Percentiles rank a stretch among this genome's conserved stretches.
Conservation (phyloP, 306 rosid genomes). For the Arachis hypogaea region DNA sequence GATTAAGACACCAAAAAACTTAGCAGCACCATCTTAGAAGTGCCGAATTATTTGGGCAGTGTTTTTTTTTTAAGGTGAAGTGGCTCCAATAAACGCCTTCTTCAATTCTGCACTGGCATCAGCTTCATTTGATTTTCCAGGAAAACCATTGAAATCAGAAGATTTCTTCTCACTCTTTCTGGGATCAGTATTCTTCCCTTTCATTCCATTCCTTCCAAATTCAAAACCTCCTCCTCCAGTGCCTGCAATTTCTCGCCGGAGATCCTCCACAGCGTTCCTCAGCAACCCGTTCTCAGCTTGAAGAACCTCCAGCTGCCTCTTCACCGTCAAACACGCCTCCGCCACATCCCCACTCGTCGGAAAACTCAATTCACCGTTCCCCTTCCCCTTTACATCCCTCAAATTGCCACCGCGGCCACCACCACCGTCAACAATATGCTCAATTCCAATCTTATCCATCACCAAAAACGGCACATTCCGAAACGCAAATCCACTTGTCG, state of each 20-base stretch:
- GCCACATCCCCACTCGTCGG: slow-evolving; percentile 54
- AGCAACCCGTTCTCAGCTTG: slow-evolving; percentile 70
- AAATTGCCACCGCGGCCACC: slow-evolving; percentile 41
- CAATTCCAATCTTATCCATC: slow-evolving; percentile 89
- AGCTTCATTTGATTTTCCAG: slow-evolving; percentile 41
- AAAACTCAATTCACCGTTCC: slow-evolving; percentile 3
- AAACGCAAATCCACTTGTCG: slow-evolving; percentile 50
- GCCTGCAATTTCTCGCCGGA: slow-evolving; percentile 62
- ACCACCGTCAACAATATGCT: slow-evolving; percentile 65
- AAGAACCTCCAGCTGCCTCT: slow-evolving; percentile 70
- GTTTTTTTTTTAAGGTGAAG: background rate
- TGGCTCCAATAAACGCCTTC: slow-evolving; percentile 52
- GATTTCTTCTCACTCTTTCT: slow-evolving; percentile 52
- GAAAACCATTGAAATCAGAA: slow-evolving; percentile 46
- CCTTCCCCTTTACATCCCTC: slow-evolving; percentile 40
- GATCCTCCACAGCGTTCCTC: slow-evolving; percentile 77
- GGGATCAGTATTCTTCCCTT: slow-evolving; percentile 44
- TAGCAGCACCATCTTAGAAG: background rate
- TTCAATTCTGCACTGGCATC: slow-evolving; percentile 58
- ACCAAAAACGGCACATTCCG: slow-evolving; percentile 75
- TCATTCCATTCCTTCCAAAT: slow-evolving; percentile 38
- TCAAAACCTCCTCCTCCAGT: slow-evolving; percentile 18
- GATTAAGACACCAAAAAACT: background rate
- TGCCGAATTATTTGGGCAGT: slow-evolving; percentile 30
- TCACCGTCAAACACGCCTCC: slow-evolving; percentile 62